A percentile compares a stretch with the other conserved stretches of the same genome.
Conservation (phyloP, 495 filamentous ascomycete species). For the Cercophora newfieldiana region DNA sequence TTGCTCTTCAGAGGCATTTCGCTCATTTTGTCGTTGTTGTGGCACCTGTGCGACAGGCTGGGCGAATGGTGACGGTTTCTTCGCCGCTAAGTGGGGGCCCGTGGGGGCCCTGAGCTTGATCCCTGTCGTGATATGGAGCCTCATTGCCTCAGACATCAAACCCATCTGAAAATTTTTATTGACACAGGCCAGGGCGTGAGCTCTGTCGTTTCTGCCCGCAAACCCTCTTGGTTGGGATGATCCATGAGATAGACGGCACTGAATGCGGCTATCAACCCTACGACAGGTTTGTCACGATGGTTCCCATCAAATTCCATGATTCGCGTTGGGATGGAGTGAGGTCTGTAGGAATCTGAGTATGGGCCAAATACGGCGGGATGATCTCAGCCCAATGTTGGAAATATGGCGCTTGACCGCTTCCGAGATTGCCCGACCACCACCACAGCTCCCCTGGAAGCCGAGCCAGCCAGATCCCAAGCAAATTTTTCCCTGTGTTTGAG, state of each 20-base stretch:
- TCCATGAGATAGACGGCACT: background rate
- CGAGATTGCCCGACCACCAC: slow-evolving; percentile 31
- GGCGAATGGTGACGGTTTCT: slow-evolving; percentile 20
- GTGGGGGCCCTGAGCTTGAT: slow-evolving; percentile 18
- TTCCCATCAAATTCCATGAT: background rate
- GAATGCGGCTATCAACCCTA: background rate
- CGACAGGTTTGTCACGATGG: background rate
- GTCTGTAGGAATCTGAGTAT: background rate
- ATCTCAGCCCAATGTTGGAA: slow-evolving; percentile 1
- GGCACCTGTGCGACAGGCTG: slow-evolving; percentile 3
- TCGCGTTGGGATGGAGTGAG: background rate
- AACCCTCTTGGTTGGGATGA: background rate
- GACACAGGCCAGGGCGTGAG: slow-evolving; percentile 20
- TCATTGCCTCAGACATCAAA: slow-evolving; percentile 39
- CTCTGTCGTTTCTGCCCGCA: slow-evolving; percentile 9
- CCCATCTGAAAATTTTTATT: slow-evolving; percentile 33
- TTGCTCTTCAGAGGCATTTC: slow-evolving; percentile 23
- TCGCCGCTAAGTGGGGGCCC: slow-evolving; percentile 28
- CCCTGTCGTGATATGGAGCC: slow-evolving; percentile 25
- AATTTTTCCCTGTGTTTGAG: slow-evolving; percentile 23
- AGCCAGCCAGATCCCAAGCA: slow-evolving; percentile 3
- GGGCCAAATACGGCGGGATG: slow-evolving; percentile 11
- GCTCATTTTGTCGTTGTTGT: slow-evolving; percentile 21
- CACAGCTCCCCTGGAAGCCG: slow-evolving; percentile 15
- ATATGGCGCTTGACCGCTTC: slow-evolving; percentile 15